Base-by-base conservation (phyloP, 2,329 filamentous ascomycete species). In the Ceratocystis alfenasii region DNA sequence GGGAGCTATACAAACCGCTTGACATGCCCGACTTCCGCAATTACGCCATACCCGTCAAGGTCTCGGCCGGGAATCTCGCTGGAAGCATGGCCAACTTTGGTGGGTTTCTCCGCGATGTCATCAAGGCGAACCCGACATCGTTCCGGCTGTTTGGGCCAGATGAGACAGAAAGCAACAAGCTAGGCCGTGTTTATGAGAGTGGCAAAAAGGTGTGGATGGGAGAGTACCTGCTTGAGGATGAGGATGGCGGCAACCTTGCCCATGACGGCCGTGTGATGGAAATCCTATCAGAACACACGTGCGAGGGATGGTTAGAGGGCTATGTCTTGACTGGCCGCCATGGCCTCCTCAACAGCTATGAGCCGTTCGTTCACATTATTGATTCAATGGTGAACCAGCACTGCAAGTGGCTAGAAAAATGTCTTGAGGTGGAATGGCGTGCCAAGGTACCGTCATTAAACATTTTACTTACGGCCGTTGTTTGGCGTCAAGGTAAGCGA, bases 321-420 rank as follows among this genome's bases (percentile, higher is more conserved):
- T 92, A 91, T 72, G 76, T 89, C 53, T 79, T 92, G 2, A 89
- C 84, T 65, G 88, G 88, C 33, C 82, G 88, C 4, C 88, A 91
- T 69, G 88, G 88, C 12, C 73, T 92, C 67, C 81, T 92, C 67
- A 91, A 90, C 80, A 88, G 85, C 72, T 92, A 92, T 76, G 88
- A 92, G 74, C 87, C 88, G 0, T 92, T 92, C 72, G 88, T 91
- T 67, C 87, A 91, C 72, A 84, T 92, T 71, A 90, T 92, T 71
- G 87, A 91, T 74, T 89, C 86, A 1, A 92, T 92, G 88, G 88
- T 92, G 68, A 90, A 90, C 74, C 88, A 90, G 77, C 88, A 92
- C 76, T 90, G 87, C 78, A 92, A 92, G 74, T 91, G 88, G 88
- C 81, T 91, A 63, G 88, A 92, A 74, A 92, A 91, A 76, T 88